These are phyloP conservation scores for Phytophthora vignae DNA, from an alignment of 352 stramenopile genomes.

Conservation along the genomic window DNA sequence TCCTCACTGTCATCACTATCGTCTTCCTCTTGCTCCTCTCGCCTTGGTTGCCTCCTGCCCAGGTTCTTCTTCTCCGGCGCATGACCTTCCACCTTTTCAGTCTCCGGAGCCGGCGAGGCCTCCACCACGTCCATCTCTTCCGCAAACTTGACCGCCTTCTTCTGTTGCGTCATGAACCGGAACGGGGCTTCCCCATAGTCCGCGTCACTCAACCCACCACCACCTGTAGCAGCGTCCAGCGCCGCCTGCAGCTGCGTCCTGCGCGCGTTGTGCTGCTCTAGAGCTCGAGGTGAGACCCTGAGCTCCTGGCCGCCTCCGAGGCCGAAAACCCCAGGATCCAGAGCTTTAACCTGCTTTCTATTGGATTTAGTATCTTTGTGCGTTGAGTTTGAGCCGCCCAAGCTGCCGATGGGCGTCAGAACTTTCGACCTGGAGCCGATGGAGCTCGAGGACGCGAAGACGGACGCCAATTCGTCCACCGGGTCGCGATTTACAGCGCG, in stretches of 20 bases:
- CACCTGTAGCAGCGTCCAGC: slow-evolving; percentile 41
- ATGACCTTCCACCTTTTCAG: slow-evolving; percentile 33
- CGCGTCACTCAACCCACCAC: slow-evolving; percentile 8
- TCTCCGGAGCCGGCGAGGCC: slow-evolving; percentile 24
- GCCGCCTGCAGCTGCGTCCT: slow-evolving; percentile 56
- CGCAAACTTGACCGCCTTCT: slow-evolving; percentile 17
- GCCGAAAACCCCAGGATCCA: slow-evolving; percentile 27
- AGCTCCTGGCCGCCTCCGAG: slow-evolving; percentile 40
- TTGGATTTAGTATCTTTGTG: neutral
- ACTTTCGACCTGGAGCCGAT: slow-evolving; percentile 26
- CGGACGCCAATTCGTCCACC: slow-evolving; percentile 40
- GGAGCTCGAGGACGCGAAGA: slow-evolving; percentile 32
- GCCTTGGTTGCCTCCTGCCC: slow-evolving; percentile 14
- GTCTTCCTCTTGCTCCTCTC: slow-evolving; percentile 8
- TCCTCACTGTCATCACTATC: slow-evolving; percentile 27
- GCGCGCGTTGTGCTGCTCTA: slow-evolving; percentile 47
- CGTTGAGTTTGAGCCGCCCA: slow-evolving; percentile 13
- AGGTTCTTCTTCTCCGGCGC: slow-evolving; percentile 46
- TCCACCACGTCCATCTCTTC: slow-evolving; percentile 27
- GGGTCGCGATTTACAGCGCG: slow-evolving; percentile 15
- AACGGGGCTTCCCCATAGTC: slow-evolving; percentile 52
- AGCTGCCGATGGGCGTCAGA: slow-evolving; percentile 39
- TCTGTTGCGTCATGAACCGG: slow-evolving; percentile 36
- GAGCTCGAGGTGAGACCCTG: slow-evolving; percentile 44
- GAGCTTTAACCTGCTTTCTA: slow-evolving; percentile 4